Percentiles rank a stretch among this genome's conserved stretches.
Conservation (phyloP, 164 flowering plant species). For the Saururus chinensis region DNA sequence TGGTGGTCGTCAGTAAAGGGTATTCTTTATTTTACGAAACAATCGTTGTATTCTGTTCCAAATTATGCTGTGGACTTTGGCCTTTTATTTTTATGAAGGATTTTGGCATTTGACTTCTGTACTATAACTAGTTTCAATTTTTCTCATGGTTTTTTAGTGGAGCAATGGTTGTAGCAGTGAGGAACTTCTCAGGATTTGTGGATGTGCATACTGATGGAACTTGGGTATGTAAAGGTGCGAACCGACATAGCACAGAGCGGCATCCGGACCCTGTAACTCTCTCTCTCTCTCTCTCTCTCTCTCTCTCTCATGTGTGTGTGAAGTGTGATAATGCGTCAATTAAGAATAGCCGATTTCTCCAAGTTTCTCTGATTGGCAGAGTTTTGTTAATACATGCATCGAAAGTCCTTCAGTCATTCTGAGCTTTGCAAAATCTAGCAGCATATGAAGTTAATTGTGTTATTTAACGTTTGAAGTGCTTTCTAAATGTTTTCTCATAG, state of each 20-base stretch:
- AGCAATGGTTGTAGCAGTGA: constrained; percentile 55
- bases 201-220: constrained; percentile 49
- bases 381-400: too few species aligned
- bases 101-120: too few species aligned
- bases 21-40: neutral
- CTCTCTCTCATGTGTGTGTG: too few species aligned
- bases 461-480: too few species aligned
- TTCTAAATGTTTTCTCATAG: too few species aligned
- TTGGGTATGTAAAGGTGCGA: constrained; percentile 45
- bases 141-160: constrained; percentile 26
- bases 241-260: constrained; percentile 26
- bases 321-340: too few species aligned
- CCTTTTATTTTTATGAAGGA: neutral
- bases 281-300: neutral
- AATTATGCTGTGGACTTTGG: neutral
- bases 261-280: constrained; percentile 63
- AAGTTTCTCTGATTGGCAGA: too few species aligned
- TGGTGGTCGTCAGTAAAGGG: constrained; percentile 61
- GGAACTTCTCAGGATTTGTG: constrained; percentile 53
- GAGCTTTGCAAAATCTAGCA: too few species aligned
- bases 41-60: neutral
- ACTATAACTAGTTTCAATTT: too few species aligned
- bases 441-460: too few species aligned
- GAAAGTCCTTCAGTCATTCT: too few species aligned
- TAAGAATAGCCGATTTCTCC: neutral